These are phyloP conservation scores for Sporothrix protearum DNA, from an alignment of 2,329 filamentous ascomycete genomes.

Conservation along the genomic window DNA sequence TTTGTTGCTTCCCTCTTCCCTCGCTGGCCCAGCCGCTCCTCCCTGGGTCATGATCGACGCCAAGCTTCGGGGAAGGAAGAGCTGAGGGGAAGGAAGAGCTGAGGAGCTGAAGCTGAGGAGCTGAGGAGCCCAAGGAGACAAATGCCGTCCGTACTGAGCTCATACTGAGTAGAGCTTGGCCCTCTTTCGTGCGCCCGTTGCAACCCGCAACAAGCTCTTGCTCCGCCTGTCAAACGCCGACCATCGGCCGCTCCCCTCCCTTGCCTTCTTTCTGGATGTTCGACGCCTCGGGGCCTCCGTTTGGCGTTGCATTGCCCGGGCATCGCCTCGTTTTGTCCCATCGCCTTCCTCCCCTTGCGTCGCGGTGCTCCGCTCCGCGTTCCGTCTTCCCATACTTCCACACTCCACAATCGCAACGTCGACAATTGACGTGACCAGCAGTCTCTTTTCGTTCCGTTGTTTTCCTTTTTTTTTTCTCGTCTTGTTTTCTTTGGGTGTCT, in stretches of 20 bases:
- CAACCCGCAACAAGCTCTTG: background rate
- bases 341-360: conserved; percentile 1
- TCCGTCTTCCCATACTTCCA: background rate
- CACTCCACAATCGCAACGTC: background rate
- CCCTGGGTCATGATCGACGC: background rate
- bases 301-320: background rate
- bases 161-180: background rate
- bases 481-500: too few relatives aligned
- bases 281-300: background rate
- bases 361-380: background rate
- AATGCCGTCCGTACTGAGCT: background rate
- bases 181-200: background rate
- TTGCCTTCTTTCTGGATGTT: background rate
- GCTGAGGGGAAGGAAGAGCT: background rate
- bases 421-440: background rate
- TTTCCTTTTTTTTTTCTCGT: too few relatives aligned
- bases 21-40: background rate
- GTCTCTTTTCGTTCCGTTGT: background rate
- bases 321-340: background rate
- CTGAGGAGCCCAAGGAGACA: background rate
- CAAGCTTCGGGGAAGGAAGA: background rate
- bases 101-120: too few relatives aligned
- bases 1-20: background rate
- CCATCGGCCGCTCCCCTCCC: background rate
- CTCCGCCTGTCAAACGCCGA: background rate